Percentiles rank a stretch among this genome's conserved stretches.
Evolutionary conservation across 257 asterid species (phyloP).

Genomic region (Lithospermum erythrorhizon): DNA sequence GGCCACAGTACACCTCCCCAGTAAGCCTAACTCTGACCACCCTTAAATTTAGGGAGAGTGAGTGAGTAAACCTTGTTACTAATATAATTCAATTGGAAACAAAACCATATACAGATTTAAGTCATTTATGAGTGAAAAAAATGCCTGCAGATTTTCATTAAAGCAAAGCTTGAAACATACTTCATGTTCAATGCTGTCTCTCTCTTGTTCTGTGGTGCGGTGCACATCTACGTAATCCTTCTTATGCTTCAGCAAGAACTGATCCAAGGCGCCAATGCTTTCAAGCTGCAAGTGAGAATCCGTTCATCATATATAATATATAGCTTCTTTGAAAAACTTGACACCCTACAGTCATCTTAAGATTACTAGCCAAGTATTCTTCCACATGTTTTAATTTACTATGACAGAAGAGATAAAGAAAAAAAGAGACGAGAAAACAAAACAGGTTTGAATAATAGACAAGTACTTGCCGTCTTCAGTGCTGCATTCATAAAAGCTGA

Average conservation of each 20-base stretch:
- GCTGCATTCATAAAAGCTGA: slow-evolving; percentile 76
- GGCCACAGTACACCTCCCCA: no score
- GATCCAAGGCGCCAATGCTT: slow-evolving; percentile 61
- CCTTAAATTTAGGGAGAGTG: no score
- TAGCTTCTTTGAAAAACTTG: neutral
- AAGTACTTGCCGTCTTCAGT: slow-evolving; percentile 48
- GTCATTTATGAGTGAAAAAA: neutral
- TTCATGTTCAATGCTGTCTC: slow-evolving; percentile 92
- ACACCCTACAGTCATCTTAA: neutral
- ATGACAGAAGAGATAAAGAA: neutral
- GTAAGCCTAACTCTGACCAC: no score
- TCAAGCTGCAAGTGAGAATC: slow-evolving; percentile 43
- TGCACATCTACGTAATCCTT: slow-evolving; percentile 82
- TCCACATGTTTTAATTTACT: slow-evolving; percentile 1
- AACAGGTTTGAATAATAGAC: neutral
- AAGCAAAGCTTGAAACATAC: slow-evolving; percentile 24
- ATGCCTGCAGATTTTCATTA: neutral
- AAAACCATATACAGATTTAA: neutral
- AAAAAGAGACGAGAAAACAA: neutral
- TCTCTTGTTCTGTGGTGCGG: slow-evolving; percentile 86
- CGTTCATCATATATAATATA: neutral
- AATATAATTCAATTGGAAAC: no score
- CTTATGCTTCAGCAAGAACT: slow-evolving; percentile 80
- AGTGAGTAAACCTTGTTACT: no score
- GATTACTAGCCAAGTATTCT: neutral